Evolutionary conservation across 345 rosid species (phyloP).

Genomic region (Conringia planisiliqua): DNA sequence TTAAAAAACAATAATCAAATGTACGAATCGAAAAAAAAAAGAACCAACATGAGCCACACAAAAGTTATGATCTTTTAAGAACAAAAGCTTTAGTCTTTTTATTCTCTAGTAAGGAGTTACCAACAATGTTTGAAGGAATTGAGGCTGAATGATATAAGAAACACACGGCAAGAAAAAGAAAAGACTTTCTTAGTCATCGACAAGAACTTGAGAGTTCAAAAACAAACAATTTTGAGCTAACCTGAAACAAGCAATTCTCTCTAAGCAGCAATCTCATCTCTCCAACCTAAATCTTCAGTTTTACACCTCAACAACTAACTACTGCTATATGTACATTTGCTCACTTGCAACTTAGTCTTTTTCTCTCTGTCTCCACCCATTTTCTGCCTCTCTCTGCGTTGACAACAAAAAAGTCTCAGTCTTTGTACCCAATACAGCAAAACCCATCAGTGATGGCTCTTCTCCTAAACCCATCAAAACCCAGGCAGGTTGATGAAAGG

Average conservation of each 20-base stretch:
- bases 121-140: neutral
- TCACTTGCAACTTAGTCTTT: conserved; percentile 1
- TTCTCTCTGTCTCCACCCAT: neutral
- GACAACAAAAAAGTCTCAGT: neutral
- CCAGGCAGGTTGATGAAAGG: neutral
- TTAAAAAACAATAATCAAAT: neutral
- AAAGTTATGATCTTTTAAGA: neutral
- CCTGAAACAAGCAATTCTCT: conserved; percentile 19
- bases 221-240: conserved; percentile 2
- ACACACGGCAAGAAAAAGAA: neutral
- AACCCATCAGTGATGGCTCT: conserved; percentile 2
- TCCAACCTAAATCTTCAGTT: conserved; percentile 23
- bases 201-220: conserved; percentile 1
- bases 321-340: conserved; percentile 26
- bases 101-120: neutral
- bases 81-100: neutral
- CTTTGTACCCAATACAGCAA: neutral
- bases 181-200: neutral
- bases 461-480: conserved; percentile 4
- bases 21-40: neutral
- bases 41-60: neutral
- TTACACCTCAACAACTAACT: conserved; percentile 20
- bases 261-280: conserved; percentile 23
- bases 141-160: neutral
- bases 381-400: conserved; percentile 1